Evolutionary conservation across 1,284 basidiomycete genomes (phyloP).

Genomic region (Clitocybe nebularis): DNA sequence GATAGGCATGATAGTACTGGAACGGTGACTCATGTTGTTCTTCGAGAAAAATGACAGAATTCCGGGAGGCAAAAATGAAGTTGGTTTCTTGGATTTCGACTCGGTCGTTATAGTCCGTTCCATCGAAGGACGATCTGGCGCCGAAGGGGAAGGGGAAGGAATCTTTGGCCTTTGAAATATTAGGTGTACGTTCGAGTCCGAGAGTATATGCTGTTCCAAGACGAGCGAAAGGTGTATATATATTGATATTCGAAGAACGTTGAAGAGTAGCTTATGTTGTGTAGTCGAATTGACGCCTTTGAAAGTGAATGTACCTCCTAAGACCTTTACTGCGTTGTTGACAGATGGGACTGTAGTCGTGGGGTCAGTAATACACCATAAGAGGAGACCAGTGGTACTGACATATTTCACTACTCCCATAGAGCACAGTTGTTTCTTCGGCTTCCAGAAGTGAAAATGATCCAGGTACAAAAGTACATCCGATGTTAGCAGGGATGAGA

Average conservation of each 20-base stretch:
- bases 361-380: too few species aligned
- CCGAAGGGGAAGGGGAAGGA: conserved; percentile 25
- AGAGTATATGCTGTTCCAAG: conserved; percentile 59
- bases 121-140: conserved; percentile 14
- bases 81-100: conserved; percentile 10
- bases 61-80: conserved; percentile 22
- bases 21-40: conserved; percentile 17
- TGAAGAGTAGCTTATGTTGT: conserved; percentile 42
- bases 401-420: conserved; percentile 38
- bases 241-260: conserved; percentile 49
- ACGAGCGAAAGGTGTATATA: conserved; percentile 56
- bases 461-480: conserved; percentile 42
- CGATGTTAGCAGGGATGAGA: conserved; percentile 34
- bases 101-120: not conserved
- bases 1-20: conserved; percentile 28
- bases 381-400: not conserved
- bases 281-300: conserved; percentile 37
- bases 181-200: conserved; percentile 45
- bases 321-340: not conserved
- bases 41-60: conserved; percentile 27
- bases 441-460: conserved; percentile 38
- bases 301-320: conserved; percentile 60
- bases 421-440: conserved; percentile 33
- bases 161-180: conserved; percentile 37
- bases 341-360: too few species aligned